Conservation (phyloP, 2,329 filamentous ascomycete genomes). For the Scedosporium apiospermum region DNA sequence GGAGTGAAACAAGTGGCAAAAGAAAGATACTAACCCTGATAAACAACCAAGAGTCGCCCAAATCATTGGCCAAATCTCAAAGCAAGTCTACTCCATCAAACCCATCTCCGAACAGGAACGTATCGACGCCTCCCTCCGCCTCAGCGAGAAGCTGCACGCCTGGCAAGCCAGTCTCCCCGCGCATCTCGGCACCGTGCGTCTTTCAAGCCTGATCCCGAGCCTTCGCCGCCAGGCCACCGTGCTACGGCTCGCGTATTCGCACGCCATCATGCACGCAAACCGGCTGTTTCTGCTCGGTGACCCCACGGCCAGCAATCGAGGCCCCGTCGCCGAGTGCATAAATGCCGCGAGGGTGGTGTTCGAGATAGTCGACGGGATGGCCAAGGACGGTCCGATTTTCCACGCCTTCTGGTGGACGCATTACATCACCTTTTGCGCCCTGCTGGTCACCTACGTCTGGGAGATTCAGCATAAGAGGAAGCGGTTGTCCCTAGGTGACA, state of each 20-base stretch:
- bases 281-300: slow-evolving; percentile 39
- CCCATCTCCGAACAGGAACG: slow-evolving; percentile 24
- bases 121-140: slow-evolving; percentile 24
- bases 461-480: slow-evolving; percentile 32
- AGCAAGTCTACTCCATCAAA: slow-evolving; percentile 29
- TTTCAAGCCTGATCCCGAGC: slow-evolving; percentile 33
- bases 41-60: slow-evolving; percentile 21
- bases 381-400: slow-evolving; percentile 28
- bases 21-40: not conserved
- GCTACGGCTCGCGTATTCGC: slow-evolving; percentile 42
- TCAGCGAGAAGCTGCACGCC: slow-evolving; percentile 26
- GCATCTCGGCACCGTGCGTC: slow-evolving; percentile 31
- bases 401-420: slow-evolving; percentile 44
- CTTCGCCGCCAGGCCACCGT: slow-evolving; percentile 41
- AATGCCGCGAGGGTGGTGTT: slow-evolving; percentile 35
- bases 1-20: not conserved
- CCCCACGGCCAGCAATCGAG: slow-evolving; percentile 10
- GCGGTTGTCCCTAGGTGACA: not conserved
- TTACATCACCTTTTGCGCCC: slow-evolving; percentile 42
- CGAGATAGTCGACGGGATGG: slow-evolving; percentile 31
- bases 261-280: slow-evolving; percentile 46
- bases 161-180: slow-evolving; percentile 31
- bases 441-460: slow-evolving; percentile 44
- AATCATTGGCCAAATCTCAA: slow-evolving; percentile 28
- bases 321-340: slow-evolving; percentile 32